These are phyloP conservation scores for Saprolegnia parasitica DNA, from an alignment of 352 stramenopile genomes.

Conservation along the genomic window DNA sequence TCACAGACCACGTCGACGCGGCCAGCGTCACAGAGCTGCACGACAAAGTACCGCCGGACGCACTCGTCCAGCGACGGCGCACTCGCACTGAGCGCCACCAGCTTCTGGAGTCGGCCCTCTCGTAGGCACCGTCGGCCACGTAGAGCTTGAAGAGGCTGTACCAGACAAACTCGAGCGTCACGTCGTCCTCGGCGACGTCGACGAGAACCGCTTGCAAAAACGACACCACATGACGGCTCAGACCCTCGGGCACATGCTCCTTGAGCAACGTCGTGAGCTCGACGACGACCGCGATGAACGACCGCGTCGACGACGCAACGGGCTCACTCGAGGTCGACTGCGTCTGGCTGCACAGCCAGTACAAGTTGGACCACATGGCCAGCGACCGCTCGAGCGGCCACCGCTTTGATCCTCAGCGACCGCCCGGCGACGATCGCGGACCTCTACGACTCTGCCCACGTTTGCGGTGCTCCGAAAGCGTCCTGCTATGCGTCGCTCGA, in stretches of 20 bases:
- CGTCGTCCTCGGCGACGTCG: neutral
- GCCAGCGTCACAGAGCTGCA: conserved; percentile 19
- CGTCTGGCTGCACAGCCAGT: neutral
- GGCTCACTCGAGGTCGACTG: too few relatives aligned
- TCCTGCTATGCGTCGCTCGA: neutral
- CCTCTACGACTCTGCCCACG: neutral
- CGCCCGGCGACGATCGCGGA: neutral
- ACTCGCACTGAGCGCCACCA: too few relatives aligned
- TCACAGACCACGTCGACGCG: conserved; percentile 10
- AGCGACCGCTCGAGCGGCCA: too few relatives aligned
- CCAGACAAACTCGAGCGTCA: conserved; percentile 16
- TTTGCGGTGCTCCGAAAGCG: conserved; percentile 1
- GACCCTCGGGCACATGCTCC: neutral
- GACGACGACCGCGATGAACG: too few relatives aligned
- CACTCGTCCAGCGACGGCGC: neutral
- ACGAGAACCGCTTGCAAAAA: conserved; percentile 17
- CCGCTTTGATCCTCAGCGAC: conserved; percentile 1
- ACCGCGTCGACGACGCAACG: too few relatives aligned
- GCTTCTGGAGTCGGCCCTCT: neutral
- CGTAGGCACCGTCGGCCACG: conserved; percentile 1
- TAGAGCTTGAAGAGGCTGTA: conserved; percentile 22
- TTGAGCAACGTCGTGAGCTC: conserved; percentile 8
- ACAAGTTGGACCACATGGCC: neutral
- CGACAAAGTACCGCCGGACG: conserved; percentile 19
- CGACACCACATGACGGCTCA: neutral